Conservation (phyloP, 805 yeast species). For the Lachancea nothofagi region DNA sequence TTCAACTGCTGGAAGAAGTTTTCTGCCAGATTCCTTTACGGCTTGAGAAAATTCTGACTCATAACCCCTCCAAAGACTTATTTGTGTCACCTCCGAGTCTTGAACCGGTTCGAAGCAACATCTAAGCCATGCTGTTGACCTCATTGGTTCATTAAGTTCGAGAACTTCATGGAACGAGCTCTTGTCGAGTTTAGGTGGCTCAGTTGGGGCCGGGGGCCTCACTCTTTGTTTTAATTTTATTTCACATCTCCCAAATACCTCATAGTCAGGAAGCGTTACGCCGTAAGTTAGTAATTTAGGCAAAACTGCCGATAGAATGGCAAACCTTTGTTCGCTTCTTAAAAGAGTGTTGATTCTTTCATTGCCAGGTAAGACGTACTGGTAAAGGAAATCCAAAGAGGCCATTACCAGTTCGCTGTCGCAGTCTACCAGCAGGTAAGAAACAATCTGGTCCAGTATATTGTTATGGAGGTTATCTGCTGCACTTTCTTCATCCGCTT, state of each 20-base stretch:
- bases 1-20: conserved; percentile 88
- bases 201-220: conserved; percentile 56
- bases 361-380: conserved; percentile 61
- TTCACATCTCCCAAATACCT: conserved; percentile 22
- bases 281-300: conserved; percentile 56
- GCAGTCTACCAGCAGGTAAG: conserved; percentile 47
- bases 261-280: conserved; percentile 35
- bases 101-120: conserved; percentile 77
- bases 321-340: conserved; percentile 42
- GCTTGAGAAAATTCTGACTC: conserved; percentile 76
- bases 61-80: conserved; percentile 91
- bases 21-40: conserved; percentile 45
- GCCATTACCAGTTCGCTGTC: conserved; percentile 70
- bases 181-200: conserved; percentile 55
- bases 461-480: conserved; percentile 43
- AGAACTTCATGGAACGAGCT: conserved; percentile 56
- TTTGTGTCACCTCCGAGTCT: conserved; percentile 87
- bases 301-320: conserved; percentile 51
- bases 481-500: conserved; percentile 42
- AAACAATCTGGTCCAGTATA: conserved; percentile 49
- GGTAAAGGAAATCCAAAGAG: conserved; percentile 75
- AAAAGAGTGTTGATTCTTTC: conserved; percentile 50
- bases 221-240: conserved; percentile 49
- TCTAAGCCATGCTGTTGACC: conserved; percentile 94
- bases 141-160: conserved; percentile 69